Base-by-base conservation (phyloP, 2,329 filamentous ascomycete species). In the Nemania abortiva region DNA sequence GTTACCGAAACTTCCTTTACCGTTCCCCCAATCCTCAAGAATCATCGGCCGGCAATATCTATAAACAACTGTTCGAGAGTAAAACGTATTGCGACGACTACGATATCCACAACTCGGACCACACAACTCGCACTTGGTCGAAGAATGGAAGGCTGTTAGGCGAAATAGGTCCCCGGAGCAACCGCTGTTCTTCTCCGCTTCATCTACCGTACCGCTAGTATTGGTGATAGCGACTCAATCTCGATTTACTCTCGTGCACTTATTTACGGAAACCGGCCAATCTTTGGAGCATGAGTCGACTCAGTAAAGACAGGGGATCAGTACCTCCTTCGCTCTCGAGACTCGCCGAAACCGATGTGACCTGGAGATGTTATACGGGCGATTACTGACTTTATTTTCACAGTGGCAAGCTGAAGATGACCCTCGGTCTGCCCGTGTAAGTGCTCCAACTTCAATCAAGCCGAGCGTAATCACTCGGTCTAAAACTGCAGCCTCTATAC, bases 321-420 rank as follows among this genome's bases (percentile, higher is more conserved):
- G 18, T 7, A n/a, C 49, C 24, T 27, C 60, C 31, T 31, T 18
- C 4, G 31, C n/a, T 29, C n/a, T 50, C 18, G 13, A 22, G 37
- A 55, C n/a, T 15, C 9, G 20, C 20, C 24, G 22, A 49, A 29
- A 18, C 10, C 5, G 24, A n/a, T 20, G n/a, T 18, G 6, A 22
- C 10, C 3, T 29, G 20, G n/a, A 50, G 2, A 55, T 42, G 29
- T 20, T 10, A 58, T 50, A 31, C 6, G 24, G 20, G 5, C 34
- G 13, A 65, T 55, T 56, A 63, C 67, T 67, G 29, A 69, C 63
- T 59, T n/a, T 65, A 4, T 68, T 29, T 65, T 15, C 6, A 65
- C 56, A 71, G 96, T 91, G 97, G 97, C 93, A 99, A 99, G 93
- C 93, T 98, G 82, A 98, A 97, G 93, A 99, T 99, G 96, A 98